Evolutionary conservation across 2,329 filamentous ascomycete genomes (phyloP), one percentile per base, ranked within the genome.

Genomic region (Neoscytalidium dimidiatum): DNA sequence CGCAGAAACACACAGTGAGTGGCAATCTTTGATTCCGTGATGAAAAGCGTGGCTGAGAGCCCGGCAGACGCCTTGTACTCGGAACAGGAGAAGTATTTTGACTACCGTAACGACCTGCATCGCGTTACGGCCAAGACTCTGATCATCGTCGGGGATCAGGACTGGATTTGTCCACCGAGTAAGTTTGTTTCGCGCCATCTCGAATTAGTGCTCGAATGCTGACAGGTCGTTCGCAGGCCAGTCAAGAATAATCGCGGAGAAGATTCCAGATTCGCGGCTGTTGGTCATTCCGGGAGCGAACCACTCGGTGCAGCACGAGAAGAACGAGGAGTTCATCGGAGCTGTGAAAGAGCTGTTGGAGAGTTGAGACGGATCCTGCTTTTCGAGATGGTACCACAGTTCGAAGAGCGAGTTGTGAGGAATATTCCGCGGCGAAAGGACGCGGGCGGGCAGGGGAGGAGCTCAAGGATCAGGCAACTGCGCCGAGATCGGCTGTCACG

Each of bases 91-190:
- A 79, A 79, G 66, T 78, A 77, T 48, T 79, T 79, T 65, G 77
- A 79, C 61, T 80, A 80, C 64, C 70, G 72, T 2, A 66, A 71
- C 8, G 64, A 69, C 13, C 67, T 80, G 8, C 41, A 67, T 7
- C 56, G 64, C 7, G 73, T 79, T 26, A 74, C 68, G 4, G 75
- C 76, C 13, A 75, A 73, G 46, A 78, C 77, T 0, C 66, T 80
- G 35, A 73, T 80, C 1, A 63, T 80, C 9, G 76, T 79, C 3
- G 78, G 78, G 2, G 73, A 73, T 3, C 70, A 74, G 62, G 78
- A 80, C 62, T 80, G 78, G 78, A 80, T 80, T 14, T 80, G 78
- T 43, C 76, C 78, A 2, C 61, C 61, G 33, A 63, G 61, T 63
- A 26, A 44, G 61, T 46, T 6, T 1, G 13, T n/a, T 4, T 26